A percentile compares a stretch with the other conserved stretches of the same genome.
Conservation (phyloP, 169 alveolate genomes). For the Eimeria maxima region DNA sequence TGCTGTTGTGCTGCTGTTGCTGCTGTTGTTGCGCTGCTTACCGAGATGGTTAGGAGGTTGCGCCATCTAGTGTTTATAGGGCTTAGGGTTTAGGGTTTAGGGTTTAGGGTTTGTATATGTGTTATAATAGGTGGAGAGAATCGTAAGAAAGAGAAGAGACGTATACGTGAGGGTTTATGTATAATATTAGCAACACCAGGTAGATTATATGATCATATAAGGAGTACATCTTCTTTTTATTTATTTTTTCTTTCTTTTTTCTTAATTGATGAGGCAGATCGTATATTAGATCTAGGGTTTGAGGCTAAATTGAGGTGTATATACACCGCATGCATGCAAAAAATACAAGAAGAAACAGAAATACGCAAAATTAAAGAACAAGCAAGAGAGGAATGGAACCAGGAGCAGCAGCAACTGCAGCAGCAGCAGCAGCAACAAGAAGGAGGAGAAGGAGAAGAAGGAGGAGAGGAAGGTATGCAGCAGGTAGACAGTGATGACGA, state of each 20-base stretch:
- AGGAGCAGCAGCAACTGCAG: constrained; percentile 7
- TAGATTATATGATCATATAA: constrained; percentile 96
- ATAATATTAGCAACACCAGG: constrained; percentile 99
- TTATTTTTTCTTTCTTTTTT: constrained; percentile 89
- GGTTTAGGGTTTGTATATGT: background rate
- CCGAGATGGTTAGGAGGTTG: background rate
- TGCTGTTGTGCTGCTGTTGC: background rate
- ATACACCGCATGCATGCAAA: constrained; percentile 2
- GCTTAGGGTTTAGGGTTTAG: background rate
- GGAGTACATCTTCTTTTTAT: constrained; percentile 93
- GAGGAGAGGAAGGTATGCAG: background rate
- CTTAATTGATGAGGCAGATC: constrained; percentile 99
- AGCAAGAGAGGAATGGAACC: background rate
- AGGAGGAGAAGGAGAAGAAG: background rate
- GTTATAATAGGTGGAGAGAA: constrained; percentile 93
- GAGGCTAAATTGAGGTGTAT: constrained; percentile 93
- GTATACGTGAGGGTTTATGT: constrained; percentile 96
- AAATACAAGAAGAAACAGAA: constrained; percentile 21
- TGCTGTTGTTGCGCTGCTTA: no score
- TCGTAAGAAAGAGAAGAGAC: constrained; percentile 93
- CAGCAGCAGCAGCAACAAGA: constrained; percentile 22
- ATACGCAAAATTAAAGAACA: background rate
- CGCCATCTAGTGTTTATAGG: background rate
- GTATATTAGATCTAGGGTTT: constrained; percentile 98
- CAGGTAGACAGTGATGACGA: background rate